Evolutionary conservation across 177 flowering plant genomes (phyloP), one percentile per base, ranked within the genome.

Genomic region (Vitis hybrid): DNA sequence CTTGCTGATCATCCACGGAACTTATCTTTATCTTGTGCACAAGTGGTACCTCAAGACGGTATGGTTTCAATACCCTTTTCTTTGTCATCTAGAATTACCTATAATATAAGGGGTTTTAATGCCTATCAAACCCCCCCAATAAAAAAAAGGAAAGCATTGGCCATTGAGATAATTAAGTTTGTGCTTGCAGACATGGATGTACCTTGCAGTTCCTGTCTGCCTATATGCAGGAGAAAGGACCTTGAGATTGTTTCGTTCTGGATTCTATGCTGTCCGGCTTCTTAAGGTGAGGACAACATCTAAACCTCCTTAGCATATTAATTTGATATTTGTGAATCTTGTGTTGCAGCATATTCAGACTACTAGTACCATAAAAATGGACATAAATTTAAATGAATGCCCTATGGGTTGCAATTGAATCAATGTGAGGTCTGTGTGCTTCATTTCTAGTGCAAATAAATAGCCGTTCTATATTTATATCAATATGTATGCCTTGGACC

Each of bases 121-220:
- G 19, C 29, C 50, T 22, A 63, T 68, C 34, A 3, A 3, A 15
- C 63, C 10, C 39, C 26, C 26, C 26, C 0, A 29, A 29, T 22
- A 29, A 39, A 39, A 39, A 39, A 39, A 8, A 8, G 20, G 48
- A 8, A 58, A 48, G 1, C 12, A 2, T 64, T 29, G 11, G 10
- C 62, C n/a, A 51, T 10, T 62, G 20, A 49, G 29, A 29, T 20
- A 65, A 18, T 53, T 29, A 45, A 56, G n/a, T 9, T 71, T 16
- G 9, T 81, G 65, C 5, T 75, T 78, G 74, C 91, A 96, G 99
- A 92, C 99, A 50, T 96, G 99, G 99, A 96, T 96, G 99, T 94
- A 86, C 77, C 85, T 96, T 62, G 80, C 91, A 2, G 86, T 90
- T 59, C 99, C 98, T 57, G 90, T 96, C 58, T 63, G 88, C 22